Percentiles rank a stretch among this genome's conserved stretches.
Conservation (phyloP, 164 flowering plant species). For the Stephania cephalantha region DNA sequence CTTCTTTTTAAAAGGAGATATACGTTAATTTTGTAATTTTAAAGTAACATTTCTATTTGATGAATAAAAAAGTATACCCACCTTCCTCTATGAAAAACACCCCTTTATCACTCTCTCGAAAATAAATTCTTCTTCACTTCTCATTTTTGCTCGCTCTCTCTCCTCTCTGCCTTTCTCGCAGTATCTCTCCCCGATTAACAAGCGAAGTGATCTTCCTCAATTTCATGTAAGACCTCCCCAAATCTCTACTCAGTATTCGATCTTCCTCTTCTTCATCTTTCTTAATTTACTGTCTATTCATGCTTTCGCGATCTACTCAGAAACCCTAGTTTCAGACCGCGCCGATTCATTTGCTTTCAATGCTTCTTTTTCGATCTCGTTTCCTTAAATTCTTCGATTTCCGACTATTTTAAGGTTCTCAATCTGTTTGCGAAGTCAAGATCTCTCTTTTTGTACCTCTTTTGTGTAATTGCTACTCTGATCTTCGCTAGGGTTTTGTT, state of each 20-base stretch:
- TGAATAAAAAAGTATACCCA: too few species aligned
- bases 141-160: background rate
- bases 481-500: background rate
- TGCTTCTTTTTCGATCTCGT: too few species aligned
- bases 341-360: background rate
- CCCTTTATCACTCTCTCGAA: too few species aligned
- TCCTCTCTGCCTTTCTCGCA: background rate
- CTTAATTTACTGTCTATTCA: background rate
- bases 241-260: background rate
- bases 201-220: background rate
- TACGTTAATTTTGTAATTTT: too few species aligned
- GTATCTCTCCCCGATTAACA: background rate
- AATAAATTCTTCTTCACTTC: too few species aligned
- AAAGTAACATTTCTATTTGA: too few species aligned
- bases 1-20: too few species aligned
- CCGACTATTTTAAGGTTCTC: background rate
- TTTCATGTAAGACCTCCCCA: background rate
- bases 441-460: background rate
- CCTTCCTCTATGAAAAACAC: too few species aligned
- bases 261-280: background rate
- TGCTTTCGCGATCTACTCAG: background rate
- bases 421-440: background rate
- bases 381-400: background rate
- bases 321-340: background rate
- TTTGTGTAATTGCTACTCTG: background rate